These are phyloP conservation scores for Phaeosphaeria sp. DNA, from an alignment of 2,329 filamentous ascomycete genomes.

Conservation along the genomic window DNA sequence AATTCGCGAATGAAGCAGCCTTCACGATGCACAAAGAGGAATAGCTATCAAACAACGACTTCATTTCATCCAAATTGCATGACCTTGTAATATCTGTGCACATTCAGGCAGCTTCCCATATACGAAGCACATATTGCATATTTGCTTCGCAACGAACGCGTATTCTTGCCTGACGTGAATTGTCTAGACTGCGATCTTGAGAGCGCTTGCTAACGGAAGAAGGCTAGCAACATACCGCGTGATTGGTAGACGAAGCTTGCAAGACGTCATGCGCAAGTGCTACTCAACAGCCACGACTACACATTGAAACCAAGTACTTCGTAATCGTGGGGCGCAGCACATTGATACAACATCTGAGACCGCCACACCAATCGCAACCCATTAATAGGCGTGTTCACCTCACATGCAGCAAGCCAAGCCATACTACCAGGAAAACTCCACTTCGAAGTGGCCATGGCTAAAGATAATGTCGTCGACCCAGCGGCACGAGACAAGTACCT, in stretches of 20 bases:
- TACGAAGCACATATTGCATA: too few species aligned
- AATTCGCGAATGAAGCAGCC: constrained; percentile 31
- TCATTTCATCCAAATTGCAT: background rate
- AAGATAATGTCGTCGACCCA: constrained; percentile 33
- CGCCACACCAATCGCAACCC: background rate
- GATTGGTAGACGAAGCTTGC: constrained; percentile 4
- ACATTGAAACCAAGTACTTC: background rate
- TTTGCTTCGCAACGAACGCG: too few species aligned
- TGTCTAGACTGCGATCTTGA: background rate
- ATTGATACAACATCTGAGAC: background rate
- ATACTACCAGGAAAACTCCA: background rate
- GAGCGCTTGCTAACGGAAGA: background rate
- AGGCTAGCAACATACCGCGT: background rate
- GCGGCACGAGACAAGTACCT: constrained; percentile 46
- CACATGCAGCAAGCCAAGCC: background rate
- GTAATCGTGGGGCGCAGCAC: background rate
- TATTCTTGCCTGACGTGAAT: background rate
- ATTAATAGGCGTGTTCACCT: background rate
- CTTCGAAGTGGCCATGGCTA: constrained; percentile 2
- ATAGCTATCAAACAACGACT: background rate
- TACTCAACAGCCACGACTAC: background rate
- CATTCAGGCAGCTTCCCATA: too few species aligned
- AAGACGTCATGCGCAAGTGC: background rate
- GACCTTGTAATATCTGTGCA: too few species aligned
- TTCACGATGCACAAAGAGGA: constrained; percentile 25